Percentiles rank a stretch among this genome's conserved stretches.
These are phyloP conservation scores for Pistacia integerrima DNA, from an alignment of 345 rosid species.

Conservation along the genomic window DNA sequence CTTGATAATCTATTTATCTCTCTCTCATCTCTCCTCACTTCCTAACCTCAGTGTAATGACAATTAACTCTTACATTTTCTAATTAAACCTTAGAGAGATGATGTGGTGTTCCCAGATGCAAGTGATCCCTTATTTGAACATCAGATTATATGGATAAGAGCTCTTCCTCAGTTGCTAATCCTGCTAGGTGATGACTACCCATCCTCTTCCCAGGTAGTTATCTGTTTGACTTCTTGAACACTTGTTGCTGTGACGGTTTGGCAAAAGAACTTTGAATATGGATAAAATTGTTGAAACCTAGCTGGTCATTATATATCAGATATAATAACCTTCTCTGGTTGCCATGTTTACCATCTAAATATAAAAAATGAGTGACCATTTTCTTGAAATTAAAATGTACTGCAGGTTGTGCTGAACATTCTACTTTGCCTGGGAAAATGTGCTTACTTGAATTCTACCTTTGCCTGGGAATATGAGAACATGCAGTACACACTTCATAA, in stretches of 20 bases:
- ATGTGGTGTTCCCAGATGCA: conserved; percentile 33
- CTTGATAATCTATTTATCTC: neutral
- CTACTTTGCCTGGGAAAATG: conserved; percentile 67
- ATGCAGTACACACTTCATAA: conserved; percentile 47
- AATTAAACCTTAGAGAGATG: conserved; percentile 45
- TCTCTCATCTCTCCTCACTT: neutral
- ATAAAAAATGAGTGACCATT: conserved; percentile 7
- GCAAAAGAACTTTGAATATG: conserved; percentile 5
- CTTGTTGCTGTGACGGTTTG: neutral
- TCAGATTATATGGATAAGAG: conserved; percentile 71
- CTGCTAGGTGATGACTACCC: conserved; percentile 61
- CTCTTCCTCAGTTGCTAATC: conserved; percentile 64
- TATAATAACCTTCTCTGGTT: conserved; percentile 1
- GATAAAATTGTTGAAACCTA: conserved; percentile 16
- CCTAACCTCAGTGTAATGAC: neutral
- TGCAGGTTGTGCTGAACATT: conserved; percentile 69
- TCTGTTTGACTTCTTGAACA: conserved; percentile 2
- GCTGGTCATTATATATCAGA: neutral
- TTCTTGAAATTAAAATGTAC: conserved; percentile 17
- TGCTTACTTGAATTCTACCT: conserved; percentile 42
- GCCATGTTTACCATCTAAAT: neutral
- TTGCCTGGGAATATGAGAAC: conserved; percentile 52
- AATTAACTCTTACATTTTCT: conserved; percentile 2
- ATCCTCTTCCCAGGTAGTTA: conserved; percentile 58
- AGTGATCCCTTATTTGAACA: conserved; percentile 47